Conservation (phyloP, 208 protist genomes). For the Trypanosoma scelopori region DNA sequence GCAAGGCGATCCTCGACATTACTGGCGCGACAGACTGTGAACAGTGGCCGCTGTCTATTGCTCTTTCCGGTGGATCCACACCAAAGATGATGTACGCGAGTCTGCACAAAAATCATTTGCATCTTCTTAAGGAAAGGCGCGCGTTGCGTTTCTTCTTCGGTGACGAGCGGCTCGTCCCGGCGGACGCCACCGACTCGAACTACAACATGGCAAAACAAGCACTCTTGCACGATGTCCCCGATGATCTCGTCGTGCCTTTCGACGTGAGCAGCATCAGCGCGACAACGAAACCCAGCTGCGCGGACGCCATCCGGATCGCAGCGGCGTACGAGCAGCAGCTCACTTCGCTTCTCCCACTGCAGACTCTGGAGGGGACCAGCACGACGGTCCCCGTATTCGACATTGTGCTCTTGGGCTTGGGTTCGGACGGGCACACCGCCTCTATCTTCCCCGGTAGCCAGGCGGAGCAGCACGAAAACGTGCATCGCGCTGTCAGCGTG, state of each 20-base stretch:
- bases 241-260: constrained; percentile 38
- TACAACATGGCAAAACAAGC: constrained; percentile 57
- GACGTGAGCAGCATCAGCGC: constrained; percentile 38
- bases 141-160: constrained; percentile 53
- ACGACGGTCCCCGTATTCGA: constrained; percentile 52
- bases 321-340: constrained; percentile 32
- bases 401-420: constrained; percentile 79
- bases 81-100: constrained; percentile 53
- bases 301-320: constrained; percentile 44
- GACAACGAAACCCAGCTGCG: constrained; percentile 27
- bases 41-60: constrained; percentile 38
- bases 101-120: constrained; percentile 47
- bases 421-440: constrained; percentile 78
- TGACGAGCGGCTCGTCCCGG: constrained; percentile 64
- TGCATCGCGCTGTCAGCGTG: constrained; percentile 35
- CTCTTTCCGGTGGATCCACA: constrained; percentile 77
- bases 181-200: constrained; percentile 57
- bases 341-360: constrained; percentile 16
- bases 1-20: constrained; percentile 42
- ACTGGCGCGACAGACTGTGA: not conserved
- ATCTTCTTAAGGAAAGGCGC: constrained; percentile 37
- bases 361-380: constrained; percentile 11
- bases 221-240: constrained; percentile 58
- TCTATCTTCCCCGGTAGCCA: constrained; percentile 78
- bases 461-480: constrained; percentile 37